Conservation (phyloP, 2,329 filamentous ascomycete genomes). For the Plenodomus biglobosus region DNA sequence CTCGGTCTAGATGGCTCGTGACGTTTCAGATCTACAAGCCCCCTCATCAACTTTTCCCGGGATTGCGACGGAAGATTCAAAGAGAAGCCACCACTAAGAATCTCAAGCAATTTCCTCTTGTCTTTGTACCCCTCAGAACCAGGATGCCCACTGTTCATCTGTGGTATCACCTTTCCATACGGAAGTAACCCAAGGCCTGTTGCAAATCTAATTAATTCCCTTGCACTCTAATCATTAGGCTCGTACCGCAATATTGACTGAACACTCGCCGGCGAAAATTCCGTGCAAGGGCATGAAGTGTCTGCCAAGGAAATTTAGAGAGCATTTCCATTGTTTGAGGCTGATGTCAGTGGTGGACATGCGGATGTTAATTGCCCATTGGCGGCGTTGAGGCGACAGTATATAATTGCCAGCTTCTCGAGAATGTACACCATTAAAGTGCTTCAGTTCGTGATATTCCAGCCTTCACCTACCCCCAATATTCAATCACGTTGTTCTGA, state of each 20-base stretch:
- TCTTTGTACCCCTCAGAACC: not conserved
- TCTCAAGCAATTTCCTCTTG: not conserved
- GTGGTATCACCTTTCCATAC: not conserved
- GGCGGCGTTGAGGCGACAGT: not conserved
- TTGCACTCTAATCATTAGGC: not conserved
- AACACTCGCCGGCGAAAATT: not conserved
- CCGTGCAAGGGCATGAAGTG: not conserved
- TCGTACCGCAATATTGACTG: not conserved
- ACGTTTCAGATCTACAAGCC: not conserved
- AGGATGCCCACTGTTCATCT: not conserved
- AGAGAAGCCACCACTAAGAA: conserved; percentile 1
- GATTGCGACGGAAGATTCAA: not conserved
- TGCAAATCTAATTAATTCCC: not conserved
- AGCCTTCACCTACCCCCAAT: too few species aligned
- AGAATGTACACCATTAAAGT: too few species aligned
- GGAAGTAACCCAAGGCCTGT: not conserved
- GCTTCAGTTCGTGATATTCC: too few species aligned
- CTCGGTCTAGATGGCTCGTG: not conserved
- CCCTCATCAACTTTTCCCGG: not conserved
- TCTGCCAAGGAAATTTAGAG: not conserved
- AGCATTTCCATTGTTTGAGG: not conserved
- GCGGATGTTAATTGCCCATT: not conserved
- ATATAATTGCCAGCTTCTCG: not conserved
- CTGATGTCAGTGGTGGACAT: not conserved
- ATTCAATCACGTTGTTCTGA: too few species aligned